Base-by-base conservation (phyloP, 2,329 filamentous ascomycete genomes). In the Botrytis fragariae region DNA sequence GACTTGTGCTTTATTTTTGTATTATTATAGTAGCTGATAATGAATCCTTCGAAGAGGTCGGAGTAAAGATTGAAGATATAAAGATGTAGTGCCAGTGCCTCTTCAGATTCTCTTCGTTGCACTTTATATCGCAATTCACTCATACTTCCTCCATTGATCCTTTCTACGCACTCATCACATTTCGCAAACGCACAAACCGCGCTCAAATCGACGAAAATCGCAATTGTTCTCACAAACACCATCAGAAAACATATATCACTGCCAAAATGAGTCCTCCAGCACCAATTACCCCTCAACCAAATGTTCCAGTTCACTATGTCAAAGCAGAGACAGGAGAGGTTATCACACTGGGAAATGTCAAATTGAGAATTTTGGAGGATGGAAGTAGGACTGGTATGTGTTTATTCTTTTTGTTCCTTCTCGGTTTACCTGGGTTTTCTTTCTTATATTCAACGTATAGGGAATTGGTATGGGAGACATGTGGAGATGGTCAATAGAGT, bases 351-450 rank as follows among this genome's bases (percentile, higher is more conserved):
- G 69, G 60, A 8, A 71, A 37, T 64, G 60, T 71, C 1, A 65
- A 54, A 14, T 18, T 71, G 32, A 39, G 69, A 10, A 20, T 71
- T 25, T 65, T 71, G 6, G 60, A 71, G 14, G 69, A 65, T 45
- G 60, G 69, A 12, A 54, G 44, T 39, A 32, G 60, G 12, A 71
- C 60, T 54, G 69, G 60, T 65, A 29, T 65, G 37, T 57, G 6
- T 16, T 8, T 57, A 6, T 9, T 45, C 12, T 39, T 44, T 12
- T 18, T 18, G 0, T n/a, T 14, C 25, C 7, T 7, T 57, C 29
- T n/a, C n/a, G n/a, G n/a, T n/a, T n/a, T n/a, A n/a, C n/a, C n/a
- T n/a, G n/a, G n/a, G n/a, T n/a, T n/a, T n/a, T n/a, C n/a, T n/a
- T n/a, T n/a, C n/a, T n/a, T n/a, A n/a, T n/a, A n/a, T n/a, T n/a